phyloP scores from a whole-genome alignment of 2,329 filamentous ascomycete genomes.

The Fusarium robinianum region DNA sequence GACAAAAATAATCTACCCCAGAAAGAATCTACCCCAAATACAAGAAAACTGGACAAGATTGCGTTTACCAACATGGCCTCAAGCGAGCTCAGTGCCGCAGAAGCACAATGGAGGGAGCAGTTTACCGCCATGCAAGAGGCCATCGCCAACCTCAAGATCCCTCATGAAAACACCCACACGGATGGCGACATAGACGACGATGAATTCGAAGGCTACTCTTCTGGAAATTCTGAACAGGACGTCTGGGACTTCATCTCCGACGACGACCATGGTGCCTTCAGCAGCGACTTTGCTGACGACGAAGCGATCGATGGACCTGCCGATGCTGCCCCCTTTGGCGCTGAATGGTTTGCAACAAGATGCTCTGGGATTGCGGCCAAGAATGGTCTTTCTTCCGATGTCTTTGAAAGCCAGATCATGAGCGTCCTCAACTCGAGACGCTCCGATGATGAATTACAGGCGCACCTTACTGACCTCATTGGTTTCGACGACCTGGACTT shows the following conservation, averaged over 20 bases:
- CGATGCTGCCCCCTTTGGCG: slow-evolving; percentile 53
- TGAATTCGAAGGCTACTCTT: slow-evolving; percentile 60
- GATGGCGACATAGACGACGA: slow-evolving; percentile 64
- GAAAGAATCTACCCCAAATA: no score
- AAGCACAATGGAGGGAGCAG: slow-evolving; percentile 80
- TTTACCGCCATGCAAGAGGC: slow-evolving; percentile 85
- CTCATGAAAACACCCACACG: slow-evolving; percentile 43
- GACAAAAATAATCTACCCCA: no score
- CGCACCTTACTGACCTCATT: slow-evolving; percentile 83
- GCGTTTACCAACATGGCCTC: slow-evolving; percentile 41
- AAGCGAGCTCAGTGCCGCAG: slow-evolving; percentile 45
- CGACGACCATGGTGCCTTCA: slow-evolving; percentile 66
- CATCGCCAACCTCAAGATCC: slow-evolving; percentile 71
- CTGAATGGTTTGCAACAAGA: slow-evolving; percentile 71
- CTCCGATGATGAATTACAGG: slow-evolving; percentile 86
- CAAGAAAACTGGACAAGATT: background rate
- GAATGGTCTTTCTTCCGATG: slow-evolving; percentile 67
- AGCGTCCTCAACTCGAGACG: slow-evolving; percentile 71
- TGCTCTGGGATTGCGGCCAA: slow-evolving; percentile 70
- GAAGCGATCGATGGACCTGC: slow-evolving; percentile 37
- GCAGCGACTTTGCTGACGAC: slow-evolving; percentile 65
- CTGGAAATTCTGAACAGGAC: slow-evolving; percentile 71
- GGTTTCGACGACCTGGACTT: slow-evolving; percentile 94
- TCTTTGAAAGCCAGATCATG: slow-evolving; percentile 77
- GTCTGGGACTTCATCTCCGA: slow-evolving; percentile 93